Conservation (phyloP, 73 alveolate genomes). For the Paramecium bursaria region DNA sequence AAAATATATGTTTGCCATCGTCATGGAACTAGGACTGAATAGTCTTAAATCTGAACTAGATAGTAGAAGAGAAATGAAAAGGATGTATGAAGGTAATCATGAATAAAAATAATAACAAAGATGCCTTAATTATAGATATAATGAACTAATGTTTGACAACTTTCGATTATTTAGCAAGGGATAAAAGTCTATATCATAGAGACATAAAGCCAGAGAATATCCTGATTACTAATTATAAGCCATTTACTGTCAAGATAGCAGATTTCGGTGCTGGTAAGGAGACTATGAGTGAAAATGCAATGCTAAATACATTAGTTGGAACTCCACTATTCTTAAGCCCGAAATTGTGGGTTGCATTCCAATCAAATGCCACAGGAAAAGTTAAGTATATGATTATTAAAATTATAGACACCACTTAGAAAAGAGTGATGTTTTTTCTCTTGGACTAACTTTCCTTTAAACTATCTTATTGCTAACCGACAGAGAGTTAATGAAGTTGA, state of each 20-base stretch:
- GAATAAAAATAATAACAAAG: neutral
- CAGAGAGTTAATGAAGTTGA: constrained; percentile 13
- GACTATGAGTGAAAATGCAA: constrained; percentile 8
- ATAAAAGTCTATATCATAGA: constrained; percentile 38
- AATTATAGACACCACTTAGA: constrained; percentile 34
- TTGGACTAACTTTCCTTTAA: constrained; percentile 37
- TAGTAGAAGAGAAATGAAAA: neutral
- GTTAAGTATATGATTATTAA: constrained; percentile 18
- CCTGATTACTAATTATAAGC: neutral
- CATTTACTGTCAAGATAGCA: constrained; percentile 29
- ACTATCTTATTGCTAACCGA: constrained; percentile 6
- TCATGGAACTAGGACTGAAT: constrained; percentile 20
- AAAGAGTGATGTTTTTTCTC: constrained; percentile 40
- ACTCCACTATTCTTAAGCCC: constrained; percentile 46
- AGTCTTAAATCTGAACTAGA: constrained; percentile 32
- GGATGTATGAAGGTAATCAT: neutral
- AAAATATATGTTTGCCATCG: constrained; percentile 21
- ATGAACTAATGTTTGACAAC: constrained; percentile 52
- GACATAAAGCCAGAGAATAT: constrained; percentile 52
- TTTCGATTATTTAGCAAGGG: constrained; percentile 34
- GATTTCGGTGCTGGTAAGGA: constrained; percentile 61
- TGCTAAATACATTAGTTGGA: constrained; percentile 56
- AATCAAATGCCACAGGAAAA: constrained; percentile 7
- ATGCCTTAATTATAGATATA: constrained; percentile 3
- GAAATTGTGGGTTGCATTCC: constrained; percentile 4